phyloP scores from a whole-genome alignment of 495 filamentous ascomycete species.

The Aspergillus funiculosus region DNA sequence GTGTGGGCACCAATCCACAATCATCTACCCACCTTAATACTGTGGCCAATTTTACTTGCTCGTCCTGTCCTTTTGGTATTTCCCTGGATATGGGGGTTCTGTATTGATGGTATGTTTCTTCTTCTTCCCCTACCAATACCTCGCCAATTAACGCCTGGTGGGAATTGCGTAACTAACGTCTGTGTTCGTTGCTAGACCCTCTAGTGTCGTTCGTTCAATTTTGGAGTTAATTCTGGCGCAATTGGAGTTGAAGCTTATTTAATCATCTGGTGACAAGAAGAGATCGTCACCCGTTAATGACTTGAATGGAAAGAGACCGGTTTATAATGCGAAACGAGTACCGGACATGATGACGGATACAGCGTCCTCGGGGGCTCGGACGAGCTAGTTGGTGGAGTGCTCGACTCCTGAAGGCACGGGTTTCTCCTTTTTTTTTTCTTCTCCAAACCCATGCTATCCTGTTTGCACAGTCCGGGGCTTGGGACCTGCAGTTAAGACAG shows the following conservation, averaged over 20 bases:
- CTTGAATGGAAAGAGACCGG: conserved; percentile 14
- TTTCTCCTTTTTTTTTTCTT: not conserved
- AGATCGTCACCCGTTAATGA: conserved; percentile 17
- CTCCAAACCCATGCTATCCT: not conserved
- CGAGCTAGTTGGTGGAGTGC: conserved; percentile 3
- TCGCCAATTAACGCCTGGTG: not conserved
- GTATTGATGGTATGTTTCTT: not conserved
- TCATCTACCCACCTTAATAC: not conserved
- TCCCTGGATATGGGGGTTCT: not conserved
- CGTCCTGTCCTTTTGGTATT: not conserved
- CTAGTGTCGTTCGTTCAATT: conserved; percentile 8
- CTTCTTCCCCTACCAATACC: not conserved
- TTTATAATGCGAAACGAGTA: conserved; percentile 16
- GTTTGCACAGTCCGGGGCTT: not conserved
- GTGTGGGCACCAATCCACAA: not conserved
- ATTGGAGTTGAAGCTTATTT: conserved; percentile 9
- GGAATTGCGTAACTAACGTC: not conserved
- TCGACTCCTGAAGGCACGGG: not conserved
- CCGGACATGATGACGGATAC: conserved; percentile 7
- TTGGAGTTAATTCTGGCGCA: conserved; percentile 16
- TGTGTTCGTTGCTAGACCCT: not conserved
- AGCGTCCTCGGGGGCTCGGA: conserved; percentile 13
- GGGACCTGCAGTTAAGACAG: not conserved
- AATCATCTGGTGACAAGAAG: conserved; percentile 6
- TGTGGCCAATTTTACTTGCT: conserved; percentile 1